Conservation (phyloP, 305 asterid species). For the Solanum chacoense region DNA sequence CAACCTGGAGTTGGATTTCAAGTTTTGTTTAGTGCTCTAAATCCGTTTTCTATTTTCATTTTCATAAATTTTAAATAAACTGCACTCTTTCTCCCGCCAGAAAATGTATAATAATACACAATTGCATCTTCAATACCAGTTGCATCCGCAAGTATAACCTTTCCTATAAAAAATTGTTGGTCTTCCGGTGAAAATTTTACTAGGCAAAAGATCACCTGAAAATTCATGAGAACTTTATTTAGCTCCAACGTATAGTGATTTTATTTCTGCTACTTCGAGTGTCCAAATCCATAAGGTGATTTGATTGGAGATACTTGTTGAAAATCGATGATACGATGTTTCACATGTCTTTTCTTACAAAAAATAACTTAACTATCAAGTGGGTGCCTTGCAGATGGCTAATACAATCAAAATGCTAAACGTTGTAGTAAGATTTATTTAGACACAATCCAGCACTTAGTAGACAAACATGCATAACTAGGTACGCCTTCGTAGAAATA, state of each 20-base stretch:
- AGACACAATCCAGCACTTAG: not conserved
- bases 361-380: too few species aligned
- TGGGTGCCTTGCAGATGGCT: not conserved
- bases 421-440: not conserved
- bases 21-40: not conserved
- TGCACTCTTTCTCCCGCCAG: not conserved
- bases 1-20: not conserved
- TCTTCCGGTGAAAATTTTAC: not conserved
- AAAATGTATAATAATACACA: not conserved
- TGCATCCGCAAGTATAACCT: too few species aligned
- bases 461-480: not conserved
- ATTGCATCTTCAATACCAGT: not conserved
- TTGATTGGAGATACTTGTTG: not conserved
- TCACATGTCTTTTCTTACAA: not conserved
- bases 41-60: accelerated
- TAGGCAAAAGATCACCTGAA: not conserved
- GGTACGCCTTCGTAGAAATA: not conserved
- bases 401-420: not conserved
- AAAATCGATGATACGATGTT: not conserved
- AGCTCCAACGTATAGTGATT: too few species aligned
- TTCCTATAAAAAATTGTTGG: not conserved
- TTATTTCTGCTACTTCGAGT: not conserved
- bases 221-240: not conserved
- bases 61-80: not conserved
- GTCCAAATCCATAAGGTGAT: not conserved